phyloP scores from a whole-genome alignment of 768 basidiomycete species.

The Panellus pusillus region DNA sequence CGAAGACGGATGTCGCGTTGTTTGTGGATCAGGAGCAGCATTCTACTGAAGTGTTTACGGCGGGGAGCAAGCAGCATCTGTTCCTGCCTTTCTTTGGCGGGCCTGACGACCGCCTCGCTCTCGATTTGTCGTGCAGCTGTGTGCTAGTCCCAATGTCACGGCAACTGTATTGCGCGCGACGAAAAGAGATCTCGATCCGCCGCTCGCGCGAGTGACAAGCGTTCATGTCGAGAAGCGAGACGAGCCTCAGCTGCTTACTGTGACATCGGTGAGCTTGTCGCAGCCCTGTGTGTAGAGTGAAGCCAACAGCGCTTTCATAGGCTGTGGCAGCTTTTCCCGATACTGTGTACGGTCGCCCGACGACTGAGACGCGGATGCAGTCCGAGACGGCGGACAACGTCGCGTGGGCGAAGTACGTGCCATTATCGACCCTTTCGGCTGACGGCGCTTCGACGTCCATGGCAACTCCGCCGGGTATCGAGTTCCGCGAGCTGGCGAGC shows the following conservation, averaged over 20 bases:
- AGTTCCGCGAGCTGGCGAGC: slow-evolving; percentile 58
- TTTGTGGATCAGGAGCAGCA: slow-evolving; percentile 67
- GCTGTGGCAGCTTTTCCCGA: slow-evolving; percentile 52
- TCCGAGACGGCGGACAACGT: slow-evolving; percentile 86
- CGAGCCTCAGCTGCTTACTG: slow-evolving; percentile 41
- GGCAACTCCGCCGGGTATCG: slow-evolving; percentile 54
- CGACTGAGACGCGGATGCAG: slow-evolving; percentile 65
- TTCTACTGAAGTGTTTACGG: slow-evolving; percentile 23
- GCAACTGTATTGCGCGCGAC: slow-evolving; percentile 75
- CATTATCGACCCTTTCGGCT: slow-evolving; percentile 15
- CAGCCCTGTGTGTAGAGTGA: not conserved
- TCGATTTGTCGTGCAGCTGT: slow-evolving; percentile 82
- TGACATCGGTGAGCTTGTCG: slow-evolving; percentile 45
- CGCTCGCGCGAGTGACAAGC: slow-evolving; percentile 24
- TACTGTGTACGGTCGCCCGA: slow-evolving; percentile 66
- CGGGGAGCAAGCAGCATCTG: slow-evolving; percentile 54
- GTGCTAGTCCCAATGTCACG: slow-evolving; percentile 59
- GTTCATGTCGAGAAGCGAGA: slow-evolving; percentile 33
- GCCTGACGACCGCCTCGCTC: slow-evolving; percentile 85
- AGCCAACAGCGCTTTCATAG: slow-evolving; percentile 18
- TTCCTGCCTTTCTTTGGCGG: slow-evolving; percentile 94
- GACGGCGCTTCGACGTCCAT: slow-evolving; percentile 21
- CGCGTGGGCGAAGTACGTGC: slow-evolving; percentile 65
- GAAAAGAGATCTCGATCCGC: slow-evolving; percentile 41
- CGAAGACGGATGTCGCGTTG: slow-evolving; percentile 75